These are phyloP conservation scores for Laguncularia racemosa DNA, from an alignment of 345 rosid species.

Conservation along the genomic window DNA sequence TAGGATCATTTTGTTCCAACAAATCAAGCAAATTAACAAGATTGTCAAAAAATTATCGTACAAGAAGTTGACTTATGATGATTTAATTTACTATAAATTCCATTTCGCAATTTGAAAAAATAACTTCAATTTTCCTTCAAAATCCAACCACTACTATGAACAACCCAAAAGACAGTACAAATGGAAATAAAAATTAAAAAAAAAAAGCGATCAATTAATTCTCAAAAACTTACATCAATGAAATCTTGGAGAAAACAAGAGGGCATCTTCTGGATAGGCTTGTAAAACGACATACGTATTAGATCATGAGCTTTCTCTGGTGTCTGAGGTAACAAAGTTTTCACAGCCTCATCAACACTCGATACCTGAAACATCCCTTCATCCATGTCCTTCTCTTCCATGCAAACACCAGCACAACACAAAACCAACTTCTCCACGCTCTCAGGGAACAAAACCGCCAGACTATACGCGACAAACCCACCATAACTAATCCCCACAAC, in stretches of 20 bases:
- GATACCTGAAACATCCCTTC: slow-evolving; percentile 57
- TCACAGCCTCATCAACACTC: slow-evolving; percentile 50
- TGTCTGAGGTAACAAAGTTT: slow-evolving; percentile 53
- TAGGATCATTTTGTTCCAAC: no score
- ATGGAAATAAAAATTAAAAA: not conserved
- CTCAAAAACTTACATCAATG: slow-evolving; percentile 26
- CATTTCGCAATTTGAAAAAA: no score
- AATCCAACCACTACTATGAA: no score
- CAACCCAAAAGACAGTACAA: no score
- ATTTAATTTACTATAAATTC: no score
- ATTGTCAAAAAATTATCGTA: no score
- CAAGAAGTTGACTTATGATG: no score
- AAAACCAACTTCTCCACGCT: slow-evolving; percentile 55
- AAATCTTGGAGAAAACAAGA: slow-evolving; percentile 72
- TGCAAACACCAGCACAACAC: slow-evolving; percentile 70
- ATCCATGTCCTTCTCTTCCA: slow-evolving; percentile 79
- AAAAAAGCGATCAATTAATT: not conserved
- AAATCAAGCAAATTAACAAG: no score
- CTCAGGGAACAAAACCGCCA: slow-evolving; percentile 73
- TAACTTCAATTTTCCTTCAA: no score
- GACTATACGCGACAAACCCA: slow-evolving; percentile 70
- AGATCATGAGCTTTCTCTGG: slow-evolving; percentile 49
- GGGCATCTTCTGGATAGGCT: slow-evolving; percentile 47
- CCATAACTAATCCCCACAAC: slow-evolving; percentile 82
- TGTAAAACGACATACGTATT: slow-evolving; percentile 43